These are phyloP conservation scores for Epichloe aotearoae DNA, from an alignment of 2,329 filamentous ascomycete species.

Conservation along the genomic window DNA sequence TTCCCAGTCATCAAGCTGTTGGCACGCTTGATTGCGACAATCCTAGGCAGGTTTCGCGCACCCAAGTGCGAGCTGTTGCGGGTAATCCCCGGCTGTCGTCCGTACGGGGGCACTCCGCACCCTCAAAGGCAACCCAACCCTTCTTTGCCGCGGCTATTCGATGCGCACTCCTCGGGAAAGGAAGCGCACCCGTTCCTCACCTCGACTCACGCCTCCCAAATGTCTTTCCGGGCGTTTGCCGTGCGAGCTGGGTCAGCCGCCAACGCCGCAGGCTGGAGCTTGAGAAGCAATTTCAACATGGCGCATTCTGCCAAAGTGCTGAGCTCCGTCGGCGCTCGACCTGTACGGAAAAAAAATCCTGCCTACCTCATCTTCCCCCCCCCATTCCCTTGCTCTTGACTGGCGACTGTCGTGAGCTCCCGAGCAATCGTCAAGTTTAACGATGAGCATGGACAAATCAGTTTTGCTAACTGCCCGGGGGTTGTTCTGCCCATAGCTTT, in stretches of 20 bases:
- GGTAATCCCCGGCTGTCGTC: too few species aligned
- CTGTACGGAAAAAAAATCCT: conserved; percentile 9
- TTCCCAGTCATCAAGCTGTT: too few species aligned
- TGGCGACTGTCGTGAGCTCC: too few species aligned
- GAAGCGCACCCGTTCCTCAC: conserved; percentile 19
- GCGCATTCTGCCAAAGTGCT: conserved; percentile 67
- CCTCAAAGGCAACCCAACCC: conserved; percentile 7
- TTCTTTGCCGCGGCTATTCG: conserved; percentile 12
- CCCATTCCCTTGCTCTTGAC: too few species aligned
- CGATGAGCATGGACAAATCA: neutral
- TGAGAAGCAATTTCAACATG: conserved; percentile 44
- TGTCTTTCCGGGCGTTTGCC: conserved; percentile 44
- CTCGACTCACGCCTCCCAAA: conserved; percentile 18
- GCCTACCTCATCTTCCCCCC: too few species aligned
- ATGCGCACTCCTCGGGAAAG: conserved; percentile 20
- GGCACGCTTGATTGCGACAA: too few species aligned
- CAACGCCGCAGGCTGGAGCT: conserved; percentile 29
- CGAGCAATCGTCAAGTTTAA: too few species aligned
- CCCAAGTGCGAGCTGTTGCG: too few species aligned
- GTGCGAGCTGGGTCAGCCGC: conserved; percentile 40
- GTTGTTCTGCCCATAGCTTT: conserved; percentile 16
- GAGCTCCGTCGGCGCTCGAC: conserved; percentile 34
- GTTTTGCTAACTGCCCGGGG: neutral
- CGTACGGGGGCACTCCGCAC: too few species aligned
- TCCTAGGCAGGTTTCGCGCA: too few species aligned